phyloP scores from a whole-genome alignment of 139 green algal species.

The Chlorella sorokiniana region DNA sequence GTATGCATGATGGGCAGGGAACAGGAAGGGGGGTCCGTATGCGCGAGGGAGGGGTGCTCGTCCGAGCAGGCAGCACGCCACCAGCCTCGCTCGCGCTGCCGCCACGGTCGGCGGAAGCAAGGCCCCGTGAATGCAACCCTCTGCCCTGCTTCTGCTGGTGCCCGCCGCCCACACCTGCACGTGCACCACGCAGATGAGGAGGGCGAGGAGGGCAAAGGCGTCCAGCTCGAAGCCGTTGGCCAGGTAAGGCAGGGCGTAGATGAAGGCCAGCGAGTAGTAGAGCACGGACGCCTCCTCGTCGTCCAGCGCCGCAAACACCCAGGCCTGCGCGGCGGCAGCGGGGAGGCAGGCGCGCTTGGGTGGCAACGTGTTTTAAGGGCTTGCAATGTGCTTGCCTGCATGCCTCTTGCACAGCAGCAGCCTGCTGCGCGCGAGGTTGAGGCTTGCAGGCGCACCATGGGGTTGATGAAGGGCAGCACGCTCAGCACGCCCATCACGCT shows the following conservation, averaged over 20 bases:
- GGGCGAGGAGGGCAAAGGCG: constrained; percentile 47
- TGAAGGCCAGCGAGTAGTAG: constrained; percentile 63
- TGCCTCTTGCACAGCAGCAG: too few relatives aligned
- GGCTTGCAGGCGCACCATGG: constrained; percentile 56
- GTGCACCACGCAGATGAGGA: constrained; percentile 58
- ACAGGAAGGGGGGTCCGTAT: too few relatives aligned
- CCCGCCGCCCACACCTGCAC: constrained; percentile 61
- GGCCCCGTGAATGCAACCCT: too few relatives aligned
- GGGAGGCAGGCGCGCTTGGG: background rate
- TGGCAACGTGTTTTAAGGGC: background rate
- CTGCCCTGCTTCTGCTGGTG: background rate
- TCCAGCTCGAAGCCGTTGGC: constrained; percentile 67
- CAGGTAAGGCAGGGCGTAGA: constrained; percentile 72
- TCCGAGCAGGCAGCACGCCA: background rate
- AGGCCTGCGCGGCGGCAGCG: constrained; percentile 53
- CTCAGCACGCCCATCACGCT: constrained; percentile 66
- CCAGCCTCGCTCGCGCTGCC: background rate
- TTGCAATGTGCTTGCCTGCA: too few relatives aligned
- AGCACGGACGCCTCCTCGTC: constrained; percentile 50
- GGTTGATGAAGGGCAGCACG: constrained; percentile 70
- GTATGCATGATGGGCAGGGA: background rate
- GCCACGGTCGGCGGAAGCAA: too few relatives aligned
- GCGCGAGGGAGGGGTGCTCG: too few relatives aligned
- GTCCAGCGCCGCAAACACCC: constrained; percentile 70
- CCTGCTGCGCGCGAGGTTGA: too few relatives aligned